phyloP scores from a whole-genome alignment of 345 rosid genomes.

The Lagerstroemia speciosa region DNA sequence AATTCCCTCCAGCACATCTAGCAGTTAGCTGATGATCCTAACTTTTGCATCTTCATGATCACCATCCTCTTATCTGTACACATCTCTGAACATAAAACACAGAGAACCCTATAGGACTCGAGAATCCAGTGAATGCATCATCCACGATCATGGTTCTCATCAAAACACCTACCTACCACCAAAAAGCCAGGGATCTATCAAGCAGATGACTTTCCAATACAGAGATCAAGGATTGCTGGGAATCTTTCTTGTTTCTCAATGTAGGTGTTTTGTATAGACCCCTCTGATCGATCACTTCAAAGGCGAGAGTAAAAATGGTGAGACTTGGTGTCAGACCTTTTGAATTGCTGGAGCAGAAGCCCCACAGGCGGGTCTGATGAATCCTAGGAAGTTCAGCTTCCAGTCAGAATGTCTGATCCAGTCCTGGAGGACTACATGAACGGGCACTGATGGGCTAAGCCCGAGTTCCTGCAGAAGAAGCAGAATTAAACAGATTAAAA shows the following conservation, averaged over 20 bases:
- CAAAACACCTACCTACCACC: background rate
- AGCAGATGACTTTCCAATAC: background rate
- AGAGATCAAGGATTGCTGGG: background rate
- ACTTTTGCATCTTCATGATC: background rate
- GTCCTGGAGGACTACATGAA: too few species aligned
- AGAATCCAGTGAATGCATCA: background rate
- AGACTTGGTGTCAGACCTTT: too few species aligned
- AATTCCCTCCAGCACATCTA: too few species aligned
- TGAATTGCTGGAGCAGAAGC: too few species aligned
- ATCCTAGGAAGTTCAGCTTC: too few species aligned
- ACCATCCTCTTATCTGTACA: background rate
- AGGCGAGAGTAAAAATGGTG: too few species aligned
- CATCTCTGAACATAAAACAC: background rate
- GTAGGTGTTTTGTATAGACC: background rate
- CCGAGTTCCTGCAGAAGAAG: too few species aligned
- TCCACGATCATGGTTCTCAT: background rate
- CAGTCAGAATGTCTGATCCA: too few species aligned
- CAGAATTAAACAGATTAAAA: too few species aligned
- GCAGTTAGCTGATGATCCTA: conserved; percentile 3
- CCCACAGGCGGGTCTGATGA: too few species aligned
- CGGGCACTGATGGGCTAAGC: too few species aligned
- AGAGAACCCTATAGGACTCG: conserved; percentile 1
- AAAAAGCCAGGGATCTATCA: background rate
- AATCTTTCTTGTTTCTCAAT: background rate
- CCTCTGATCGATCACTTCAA: too few species aligned